phyloP scores from a whole-genome alignment of 164 flowering plant species.

The Vitis vinifera region DNA sequence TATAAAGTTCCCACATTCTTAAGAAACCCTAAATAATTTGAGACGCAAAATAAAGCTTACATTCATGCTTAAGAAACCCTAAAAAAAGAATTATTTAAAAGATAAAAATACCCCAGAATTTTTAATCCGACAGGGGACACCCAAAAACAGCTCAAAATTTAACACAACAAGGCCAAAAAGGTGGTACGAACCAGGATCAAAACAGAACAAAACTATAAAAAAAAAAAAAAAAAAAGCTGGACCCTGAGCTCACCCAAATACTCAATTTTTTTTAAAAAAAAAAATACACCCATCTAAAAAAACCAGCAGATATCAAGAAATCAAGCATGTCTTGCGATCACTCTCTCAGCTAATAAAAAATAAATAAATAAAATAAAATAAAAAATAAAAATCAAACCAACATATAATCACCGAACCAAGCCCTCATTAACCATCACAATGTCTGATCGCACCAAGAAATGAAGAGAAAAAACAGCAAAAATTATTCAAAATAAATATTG shows the following conservation, averaged over 20 bases:
- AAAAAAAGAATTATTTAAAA: no score
- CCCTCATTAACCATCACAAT: neutral
- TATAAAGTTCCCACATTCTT: no score
- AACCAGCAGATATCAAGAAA: neutral
- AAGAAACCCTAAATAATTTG: no score
- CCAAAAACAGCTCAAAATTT: neutral
- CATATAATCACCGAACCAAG: neutral
- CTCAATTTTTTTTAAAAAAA: neutral
- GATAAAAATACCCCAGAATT: neutral
- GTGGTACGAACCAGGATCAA: neutral
- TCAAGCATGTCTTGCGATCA: neutral
- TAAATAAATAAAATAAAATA: neutral
- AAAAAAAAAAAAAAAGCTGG: neutral
- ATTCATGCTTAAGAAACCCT: no score
- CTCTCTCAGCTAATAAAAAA: neutral
- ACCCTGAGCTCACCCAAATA: slow-evolving; percentile 10
- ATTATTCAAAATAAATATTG: neutral
- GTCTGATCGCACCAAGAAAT: slow-evolving; percentile 7
- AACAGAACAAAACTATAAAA: neutral
- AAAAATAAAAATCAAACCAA: neutral
- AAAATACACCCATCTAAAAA: neutral
- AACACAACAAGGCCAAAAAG: neutral
- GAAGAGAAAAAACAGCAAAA: neutral
- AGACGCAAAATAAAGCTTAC: no score
- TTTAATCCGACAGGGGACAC: neutral